These are phyloP conservation scores for Cutaneotrichosporon sp. DNA, from an alignment of 1,284 basidiomycete species.

Conservation along the genomic window DNA sequence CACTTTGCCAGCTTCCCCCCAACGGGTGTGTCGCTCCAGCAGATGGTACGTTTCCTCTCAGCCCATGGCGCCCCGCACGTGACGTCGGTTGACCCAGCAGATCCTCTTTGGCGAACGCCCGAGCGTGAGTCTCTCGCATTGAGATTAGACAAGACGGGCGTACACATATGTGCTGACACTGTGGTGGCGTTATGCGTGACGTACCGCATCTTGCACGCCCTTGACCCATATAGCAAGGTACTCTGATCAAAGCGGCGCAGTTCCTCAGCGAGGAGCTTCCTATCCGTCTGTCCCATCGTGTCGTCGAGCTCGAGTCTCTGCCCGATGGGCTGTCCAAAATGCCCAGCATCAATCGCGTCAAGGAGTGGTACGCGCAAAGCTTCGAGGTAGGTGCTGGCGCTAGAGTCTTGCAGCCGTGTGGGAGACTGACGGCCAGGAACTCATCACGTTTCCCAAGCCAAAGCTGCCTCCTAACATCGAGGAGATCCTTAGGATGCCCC, in stretches of 20 bases:
- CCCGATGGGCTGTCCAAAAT: constrained; percentile 87
- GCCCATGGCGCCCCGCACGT: neutral
- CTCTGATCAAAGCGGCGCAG: constrained; percentile 75
- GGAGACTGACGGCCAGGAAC: constrained; percentile 58
- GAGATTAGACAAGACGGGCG: too few species aligned
- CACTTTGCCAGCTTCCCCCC: constrained; percentile 93
- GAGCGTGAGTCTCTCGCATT: constrained; percentile 1
- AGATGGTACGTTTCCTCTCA: constrained; percentile 54
- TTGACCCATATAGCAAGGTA: constrained; percentile 56
- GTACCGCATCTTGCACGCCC: constrained; percentile 55
- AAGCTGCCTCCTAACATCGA: constrained; percentile 62
- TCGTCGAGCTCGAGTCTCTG: constrained; percentile 91
- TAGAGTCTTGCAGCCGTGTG: too few species aligned
- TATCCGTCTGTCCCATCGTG: constrained; percentile 88
- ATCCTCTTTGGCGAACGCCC: constrained; percentile 74
- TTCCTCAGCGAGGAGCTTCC: constrained; percentile 76
- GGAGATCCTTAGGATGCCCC: constrained; percentile 59
- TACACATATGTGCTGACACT: too few species aligned
- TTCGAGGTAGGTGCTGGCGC: constrained; percentile 69
- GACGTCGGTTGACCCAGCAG: neutral
- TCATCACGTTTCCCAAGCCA: constrained; percentile 76
- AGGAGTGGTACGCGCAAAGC: constrained; percentile 98
- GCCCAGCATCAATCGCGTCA: constrained; percentile 91
- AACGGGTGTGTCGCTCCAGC: constrained; percentile 84
- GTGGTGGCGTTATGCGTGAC: too few species aligned